Conservation (phyloP, 2,329 filamentous ascomycete species). For the Diaporthe destruens region DNA sequence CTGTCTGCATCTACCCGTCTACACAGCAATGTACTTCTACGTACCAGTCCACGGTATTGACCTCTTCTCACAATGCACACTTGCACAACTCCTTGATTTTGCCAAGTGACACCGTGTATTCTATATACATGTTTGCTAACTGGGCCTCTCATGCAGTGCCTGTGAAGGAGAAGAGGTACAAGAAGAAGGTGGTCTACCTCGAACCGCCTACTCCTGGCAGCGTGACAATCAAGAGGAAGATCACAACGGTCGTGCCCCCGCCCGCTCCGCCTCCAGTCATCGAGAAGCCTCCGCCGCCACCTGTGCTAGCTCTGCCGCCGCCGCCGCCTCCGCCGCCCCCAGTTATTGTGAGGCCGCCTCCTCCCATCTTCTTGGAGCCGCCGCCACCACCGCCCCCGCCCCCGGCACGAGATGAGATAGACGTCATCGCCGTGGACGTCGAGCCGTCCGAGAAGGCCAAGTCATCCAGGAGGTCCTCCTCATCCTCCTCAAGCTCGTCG, state of each 20-base stretch:
- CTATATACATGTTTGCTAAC: constrained; percentile 16
- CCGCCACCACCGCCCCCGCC: constrained; percentile 45
- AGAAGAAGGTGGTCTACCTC: constrained; percentile 60
- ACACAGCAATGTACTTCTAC: constrained; percentile 40
- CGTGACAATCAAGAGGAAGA: constrained; percentile 51
- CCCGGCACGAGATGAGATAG: constrained; percentile 45
- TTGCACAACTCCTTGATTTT: neutral
- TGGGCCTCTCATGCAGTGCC: constrained; percentile 9
- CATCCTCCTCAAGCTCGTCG: constrained; percentile 32
- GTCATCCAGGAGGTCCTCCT: constrained; percentile 30
- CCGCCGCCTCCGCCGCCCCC: constrained; percentile 45
- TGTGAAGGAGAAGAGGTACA: constrained; percentile 43
- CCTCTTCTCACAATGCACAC: neutral
- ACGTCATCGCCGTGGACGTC: constrained; percentile 48
- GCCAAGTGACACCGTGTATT: neutral
- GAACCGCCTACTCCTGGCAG: constrained; percentile 56
- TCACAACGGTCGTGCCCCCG: constrained; percentile 55
- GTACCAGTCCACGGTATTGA: constrained; percentile 36
- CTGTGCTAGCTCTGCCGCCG: constrained; percentile 42
- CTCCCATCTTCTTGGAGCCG: constrained; percentile 43
- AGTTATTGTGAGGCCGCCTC: constrained; percentile 38
- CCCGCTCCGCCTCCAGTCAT: constrained; percentile 46
- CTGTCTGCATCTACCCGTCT: neutral
- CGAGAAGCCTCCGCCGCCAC: constrained; percentile 42
- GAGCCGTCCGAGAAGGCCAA: constrained; percentile 44